Conservation (phyloP, 495 filamentous ascomycete species). For the Astrothelium macrocarpum region DNA sequence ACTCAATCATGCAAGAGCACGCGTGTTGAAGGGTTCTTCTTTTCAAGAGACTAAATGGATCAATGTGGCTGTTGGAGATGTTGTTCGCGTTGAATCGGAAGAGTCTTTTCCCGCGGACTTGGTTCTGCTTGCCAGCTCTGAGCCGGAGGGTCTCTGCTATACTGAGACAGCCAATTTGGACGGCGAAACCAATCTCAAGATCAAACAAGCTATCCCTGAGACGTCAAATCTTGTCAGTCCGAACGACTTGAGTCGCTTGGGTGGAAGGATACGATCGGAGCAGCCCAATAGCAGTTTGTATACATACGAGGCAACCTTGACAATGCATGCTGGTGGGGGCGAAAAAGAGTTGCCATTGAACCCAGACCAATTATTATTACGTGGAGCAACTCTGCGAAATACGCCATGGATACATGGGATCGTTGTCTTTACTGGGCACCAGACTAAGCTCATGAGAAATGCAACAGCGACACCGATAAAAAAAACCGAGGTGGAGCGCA, state of each 20-base stretch:
- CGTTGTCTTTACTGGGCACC: conserved; percentile 96
- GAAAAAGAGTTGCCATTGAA: conserved; percentile 85
- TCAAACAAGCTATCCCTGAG: conserved; percentile 96
- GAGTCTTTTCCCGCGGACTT: conserved; percentile 94
- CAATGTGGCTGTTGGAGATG: conserved; percentile 86
- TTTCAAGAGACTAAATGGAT: conserved; percentile 90
- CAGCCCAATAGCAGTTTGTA: conserved; percentile 98
- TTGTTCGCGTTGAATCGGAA: conserved; percentile 89
- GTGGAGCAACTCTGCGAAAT: conserved; percentile 90
- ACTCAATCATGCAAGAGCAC: conserved; percentile 80
- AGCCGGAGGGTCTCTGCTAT: conserved; percentile 96
- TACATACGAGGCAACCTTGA: conserved; percentile 95
- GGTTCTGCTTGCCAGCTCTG: conserved; percentile 83
- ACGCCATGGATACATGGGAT: conserved; percentile 97
- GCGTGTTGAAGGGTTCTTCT: conserved; percentile 69
- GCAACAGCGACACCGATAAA: conserved; percentile 97
- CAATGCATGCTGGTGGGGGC: conserved; percentile 82
- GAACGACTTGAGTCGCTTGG: conserved; percentile 73
- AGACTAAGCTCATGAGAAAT: conserved; percentile 98
- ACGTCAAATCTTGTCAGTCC: conserved; percentile 81
- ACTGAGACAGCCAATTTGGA: conserved; percentile 98
- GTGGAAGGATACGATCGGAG: conserved; percentile 82
- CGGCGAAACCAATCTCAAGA: conserved; percentile 97
- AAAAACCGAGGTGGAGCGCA: conserved; percentile 84
- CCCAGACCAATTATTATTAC: conserved; percentile 76